Base-by-base conservation (phyloP, 352 stramenopile genomes). In the Globisporangium iwayamae region DNA sequence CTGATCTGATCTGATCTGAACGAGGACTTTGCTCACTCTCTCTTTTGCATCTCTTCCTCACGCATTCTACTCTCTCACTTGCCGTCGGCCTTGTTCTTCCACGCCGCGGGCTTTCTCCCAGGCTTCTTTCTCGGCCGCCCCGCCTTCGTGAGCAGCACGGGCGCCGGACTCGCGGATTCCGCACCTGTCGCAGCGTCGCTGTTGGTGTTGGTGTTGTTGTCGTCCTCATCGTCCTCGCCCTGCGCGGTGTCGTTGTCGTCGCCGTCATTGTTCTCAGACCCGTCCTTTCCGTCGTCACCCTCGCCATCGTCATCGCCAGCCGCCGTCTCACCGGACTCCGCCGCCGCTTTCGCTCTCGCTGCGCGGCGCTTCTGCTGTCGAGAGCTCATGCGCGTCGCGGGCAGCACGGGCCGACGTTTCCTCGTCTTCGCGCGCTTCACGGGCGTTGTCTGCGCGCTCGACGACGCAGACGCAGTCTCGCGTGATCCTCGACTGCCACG, bases 321-420 rank as follows among this genome's bases (percentile, higher is more conserved):
- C 16, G 52, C 32, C 28, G 46, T 8, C 13, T 14, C 46, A 16
- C n/a, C 20, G 0, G 52, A 57, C 18, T 56, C 73, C 1, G 68
- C 55, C 3, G 72, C 79, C 14, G 75, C 78, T 22, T 76, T 72
- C 2, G 75, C 76, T 20, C 77, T 70, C 0, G 22, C 70, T 0
- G 77, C 77, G 10, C 81, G 70, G 8, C 78, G 73, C 51, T 90
- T 90, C 48, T 83, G 72, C 62, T 91, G 81, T 25, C 83, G 80
- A 18, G 83, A 93, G 50, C 83, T 93, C 38, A 64, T 70, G 30
- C 83, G 77, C 36, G 83, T 93, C 36, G 83, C 81, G 4, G 71
- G 78, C 1, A 81, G 48, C 13, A 82, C 65, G 0, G 76, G 73
- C 3, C 78, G 75, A 9, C 78, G 76, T 50, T 79, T 83, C 3